Percentiles rank a stretch among this genome's conserved stretches.
Conservation (phyloP, 352 stramenopile genomes). For the Phytophthora multivora region DNA sequence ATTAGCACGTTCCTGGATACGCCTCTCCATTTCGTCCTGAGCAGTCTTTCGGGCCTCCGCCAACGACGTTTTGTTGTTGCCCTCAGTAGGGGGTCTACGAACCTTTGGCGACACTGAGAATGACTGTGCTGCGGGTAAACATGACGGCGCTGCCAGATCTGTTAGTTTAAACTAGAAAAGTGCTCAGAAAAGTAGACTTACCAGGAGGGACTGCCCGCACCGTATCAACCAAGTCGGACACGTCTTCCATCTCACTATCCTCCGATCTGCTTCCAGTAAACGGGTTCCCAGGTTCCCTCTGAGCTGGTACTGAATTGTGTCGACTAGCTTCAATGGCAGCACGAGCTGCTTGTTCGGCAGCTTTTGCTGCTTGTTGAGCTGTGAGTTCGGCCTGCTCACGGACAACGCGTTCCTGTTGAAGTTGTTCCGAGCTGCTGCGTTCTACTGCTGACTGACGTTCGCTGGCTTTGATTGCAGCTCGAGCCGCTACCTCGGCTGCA, state of each 20-base stretch:
- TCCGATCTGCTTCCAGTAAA: background rate
- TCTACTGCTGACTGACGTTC: background rate
- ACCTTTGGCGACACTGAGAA: no score
- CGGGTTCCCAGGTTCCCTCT: background rate
- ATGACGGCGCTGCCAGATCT: background rate
- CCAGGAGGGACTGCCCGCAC: background rate
- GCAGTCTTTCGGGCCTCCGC: conserved; percentile 1
- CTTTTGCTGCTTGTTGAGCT: background rate
- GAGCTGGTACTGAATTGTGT: background rate
- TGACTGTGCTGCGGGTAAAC: background rate
- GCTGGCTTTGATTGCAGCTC: background rate
- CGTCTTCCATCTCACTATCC: conserved; percentile 1
- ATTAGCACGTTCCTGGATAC: conserved; percentile 50
- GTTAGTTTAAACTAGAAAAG: no score
- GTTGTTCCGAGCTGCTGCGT: background rate
- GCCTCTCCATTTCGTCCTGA: conserved; percentile 42
- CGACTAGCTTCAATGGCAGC: background rate
- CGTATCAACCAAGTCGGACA: background rate
- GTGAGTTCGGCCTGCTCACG: background rate
- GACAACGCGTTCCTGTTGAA: background rate
- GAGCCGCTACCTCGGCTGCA: background rate
- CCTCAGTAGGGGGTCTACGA: background rate
- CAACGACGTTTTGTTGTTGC: conserved; percentile 4
- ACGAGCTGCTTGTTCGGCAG: background rate
- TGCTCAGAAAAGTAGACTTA: background rate